A percentile compares a stretch with the other conserved stretches of the same genome.
These are phyloP conservation scores for Edhazardia aedis DNA, from an alignment of 371 early-diverging fungal genomes.

Conservation along the genomic window DNA sequence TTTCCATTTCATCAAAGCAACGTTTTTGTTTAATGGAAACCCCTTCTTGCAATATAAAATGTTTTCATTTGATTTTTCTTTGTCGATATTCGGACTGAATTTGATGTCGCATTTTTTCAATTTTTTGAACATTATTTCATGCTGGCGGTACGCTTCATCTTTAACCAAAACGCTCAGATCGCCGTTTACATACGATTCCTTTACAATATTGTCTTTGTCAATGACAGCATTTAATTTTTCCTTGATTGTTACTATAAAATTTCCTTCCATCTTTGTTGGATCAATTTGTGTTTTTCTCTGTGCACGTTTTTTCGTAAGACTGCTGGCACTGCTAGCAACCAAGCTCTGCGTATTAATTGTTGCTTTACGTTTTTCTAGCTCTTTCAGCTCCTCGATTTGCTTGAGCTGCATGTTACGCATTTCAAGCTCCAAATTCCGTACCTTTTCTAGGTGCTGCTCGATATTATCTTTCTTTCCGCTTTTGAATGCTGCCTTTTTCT, in stretches of 20 bases:
- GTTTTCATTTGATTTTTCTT: constrained; percentile 6
- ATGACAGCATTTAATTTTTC: constrained; percentile 32
- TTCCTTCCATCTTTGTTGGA: constrained; percentile 1
- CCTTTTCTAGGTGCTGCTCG: constrained; percentile 5
- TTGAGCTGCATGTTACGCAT: constrained; percentile 2
- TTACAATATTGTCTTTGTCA: constrained; percentile 32
- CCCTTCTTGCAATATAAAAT: constrained; percentile 23
- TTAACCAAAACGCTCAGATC: constrained; percentile 32
- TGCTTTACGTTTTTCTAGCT: constrained; percentile 2
- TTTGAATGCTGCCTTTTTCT: constrained; percentile 16
- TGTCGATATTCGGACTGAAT: constrained; percentile 35
- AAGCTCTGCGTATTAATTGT: constrained; percentile 3
- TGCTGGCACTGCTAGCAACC: too few relatives aligned
- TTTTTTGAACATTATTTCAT: constrained; percentile 16
- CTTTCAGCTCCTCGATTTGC: not conserved
- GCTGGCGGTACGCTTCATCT: constrained; percentile 19
- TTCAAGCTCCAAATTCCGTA: constrained; percentile 8
- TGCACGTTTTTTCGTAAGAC: not conserved
- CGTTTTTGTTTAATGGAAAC: constrained; percentile 31
- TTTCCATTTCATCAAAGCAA: constrained; percentile 40
- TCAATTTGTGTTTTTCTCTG: not conserved
- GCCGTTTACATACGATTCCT: constrained; percentile 17
- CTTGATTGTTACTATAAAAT: constrained; percentile 23
- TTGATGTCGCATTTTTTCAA: constrained; percentile 10
- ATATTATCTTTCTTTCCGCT: constrained; percentile 2